phyloP scores from a whole-genome alignment of 208 protist genomes.

The Leptomonas seymouri region DNA sequence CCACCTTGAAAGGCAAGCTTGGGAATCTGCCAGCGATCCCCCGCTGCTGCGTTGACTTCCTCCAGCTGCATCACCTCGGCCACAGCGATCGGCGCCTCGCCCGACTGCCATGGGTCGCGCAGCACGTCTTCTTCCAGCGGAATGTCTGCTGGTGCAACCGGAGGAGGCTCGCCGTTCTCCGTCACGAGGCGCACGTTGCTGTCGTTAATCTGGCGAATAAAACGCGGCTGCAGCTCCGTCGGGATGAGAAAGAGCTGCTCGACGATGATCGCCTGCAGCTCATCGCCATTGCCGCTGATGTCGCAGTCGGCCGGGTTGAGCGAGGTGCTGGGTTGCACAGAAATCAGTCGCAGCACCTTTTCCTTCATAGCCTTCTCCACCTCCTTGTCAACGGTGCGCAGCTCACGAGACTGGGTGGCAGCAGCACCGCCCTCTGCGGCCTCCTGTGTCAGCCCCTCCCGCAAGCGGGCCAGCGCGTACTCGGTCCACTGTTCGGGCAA shows the following conservation, averaged over 20 bases:
- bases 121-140: conserved; percentile 20
- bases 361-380: conserved; percentile 70
- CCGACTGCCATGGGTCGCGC: conserved; percentile 18
- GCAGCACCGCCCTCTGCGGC: neutral
- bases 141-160: conserved; percentile 6
- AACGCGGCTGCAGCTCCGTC: conserved; percentile 63
- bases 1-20: conserved; percentile 3
- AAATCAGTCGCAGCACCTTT: conserved; percentile 69
- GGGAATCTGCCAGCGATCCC: neutral
- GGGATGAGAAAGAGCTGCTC: conserved; percentile 81
- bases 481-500: conserved; percentile 27
- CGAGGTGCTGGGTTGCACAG: conserved; percentile 37
- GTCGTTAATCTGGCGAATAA: conserved; percentile 79
- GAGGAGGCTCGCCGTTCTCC: conserved; percentile 36
- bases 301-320: conserved; percentile 78
- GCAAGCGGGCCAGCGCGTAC: conserved; percentile 31
- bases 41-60: conserved; percentile 13
- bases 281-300: conserved; percentile 67
- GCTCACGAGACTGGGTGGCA: conserved; percentile 29
- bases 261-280: conserved; percentile 84
- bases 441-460: conserved; percentile 20
- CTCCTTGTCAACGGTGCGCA: conserved; percentile 61
- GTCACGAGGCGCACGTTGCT: conserved; percentile 82
- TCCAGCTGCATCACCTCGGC: conserved; percentile 27
- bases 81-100: conserved; percentile 20